A percentile compares a stretch with the other conserved stretches of the same genome.
These are phyloP conservation scores for Calonectria hongkongensis DNA, from an alignment of 2,329 filamentous ascomycete genomes.

Conservation along the genomic window DNA sequence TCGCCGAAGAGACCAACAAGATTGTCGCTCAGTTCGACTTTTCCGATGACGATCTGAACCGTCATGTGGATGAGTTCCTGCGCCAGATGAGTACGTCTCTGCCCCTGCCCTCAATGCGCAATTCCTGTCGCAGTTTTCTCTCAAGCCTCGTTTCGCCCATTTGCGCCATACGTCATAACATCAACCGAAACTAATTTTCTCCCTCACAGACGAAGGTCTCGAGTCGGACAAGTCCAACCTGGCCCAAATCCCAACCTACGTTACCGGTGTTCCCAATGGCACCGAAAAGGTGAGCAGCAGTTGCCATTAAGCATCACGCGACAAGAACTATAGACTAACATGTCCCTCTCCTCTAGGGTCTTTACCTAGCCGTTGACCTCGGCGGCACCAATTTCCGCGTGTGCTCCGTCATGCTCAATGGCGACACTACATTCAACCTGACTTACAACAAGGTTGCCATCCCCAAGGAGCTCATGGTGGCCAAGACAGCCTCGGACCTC, in stretches of 20 bases:
- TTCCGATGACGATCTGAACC: constrained; percentile 84
- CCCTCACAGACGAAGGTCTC: constrained; percentile 83
- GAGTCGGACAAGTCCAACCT: constrained; percentile 85
- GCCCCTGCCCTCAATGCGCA: constrained; percentile 27
- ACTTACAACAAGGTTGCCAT: constrained; percentile 95
- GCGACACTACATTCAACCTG: constrained; percentile 95
- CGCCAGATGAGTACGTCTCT: constrained; percentile 81
- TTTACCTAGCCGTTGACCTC: constrained; percentile 98
- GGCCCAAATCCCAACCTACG: constrained; percentile 98
- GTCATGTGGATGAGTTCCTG: constrained; percentile 89
- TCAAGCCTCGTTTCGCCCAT: constrained; percentile 32
- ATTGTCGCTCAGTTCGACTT: constrained; percentile 92
- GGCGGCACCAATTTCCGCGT: constrained; percentile 99
- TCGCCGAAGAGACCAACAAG: constrained; percentile 83
- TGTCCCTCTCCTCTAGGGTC: constrained; percentile 75
- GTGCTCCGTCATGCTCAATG: constrained; percentile 94
- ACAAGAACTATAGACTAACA: constrained; percentile 30
- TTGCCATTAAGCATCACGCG: constrained; percentile 6
- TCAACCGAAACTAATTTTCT: constrained; percentile 37
- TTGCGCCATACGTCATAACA: constrained; percentile 35
- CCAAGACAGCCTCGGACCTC: constrained; percentile 88
- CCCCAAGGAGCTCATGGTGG: constrained; percentile 91
- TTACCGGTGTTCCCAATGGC: constrained; percentile 95
- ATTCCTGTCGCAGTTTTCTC: constrained; percentile 12
- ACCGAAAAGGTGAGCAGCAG: constrained; percentile 87